Base-by-base conservation (phyloP, 1,284 basidiomycete species). In the Cutaneotrichosporon daszewskae region DNA sequence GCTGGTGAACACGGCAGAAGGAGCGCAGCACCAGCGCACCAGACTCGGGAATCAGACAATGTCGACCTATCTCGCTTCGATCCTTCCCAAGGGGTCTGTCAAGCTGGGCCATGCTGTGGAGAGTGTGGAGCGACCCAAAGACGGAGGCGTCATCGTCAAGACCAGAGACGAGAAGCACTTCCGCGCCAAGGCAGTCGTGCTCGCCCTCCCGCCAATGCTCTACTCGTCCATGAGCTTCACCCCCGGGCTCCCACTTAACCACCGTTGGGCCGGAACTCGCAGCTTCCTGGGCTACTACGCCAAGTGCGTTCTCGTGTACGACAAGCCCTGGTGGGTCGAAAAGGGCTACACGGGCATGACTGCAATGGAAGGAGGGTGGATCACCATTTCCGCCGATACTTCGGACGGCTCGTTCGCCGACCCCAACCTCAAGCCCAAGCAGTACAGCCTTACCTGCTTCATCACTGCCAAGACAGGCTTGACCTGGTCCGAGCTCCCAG, bases 1-100 rank as follows among this genome's bases (percentile, higher is more conserved):
- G 32, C n/a, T 36, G 13, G 20, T 19, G 3, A 26, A 17, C 32
- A 40, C 35, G 23, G 20, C 25, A 10, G 32, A 37, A 23, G 49
- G 49, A 18, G 44, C 24, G 17, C 49, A 51, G 40, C 43, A 46
- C 33, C 49, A 51, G 43, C 49, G 44, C 29, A 43, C 44, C n/a
- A 23, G 44, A 3, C 36, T 46, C 31, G 49, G 49, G 26, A 51
- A 43, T 37, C 36, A 46, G 44, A 16, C 23, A 11, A 46, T 51
- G 36, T 32, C 40, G 20, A 18, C 10, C 11, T 51, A 41, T 34
- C 44, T 51, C 26, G 40, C 39, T 10, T 31, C 39, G 3, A 19
- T 28, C 7, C 45, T 51, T 11, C 44, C 40, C 26, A 16, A n/a
- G 20, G 43, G 41, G 16, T 20, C 32, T 14, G 44, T 51, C 23